Base-by-base conservation (phyloP, 2,329 filamentous ascomycete species). In the Hypoxylon sp. region DNA sequence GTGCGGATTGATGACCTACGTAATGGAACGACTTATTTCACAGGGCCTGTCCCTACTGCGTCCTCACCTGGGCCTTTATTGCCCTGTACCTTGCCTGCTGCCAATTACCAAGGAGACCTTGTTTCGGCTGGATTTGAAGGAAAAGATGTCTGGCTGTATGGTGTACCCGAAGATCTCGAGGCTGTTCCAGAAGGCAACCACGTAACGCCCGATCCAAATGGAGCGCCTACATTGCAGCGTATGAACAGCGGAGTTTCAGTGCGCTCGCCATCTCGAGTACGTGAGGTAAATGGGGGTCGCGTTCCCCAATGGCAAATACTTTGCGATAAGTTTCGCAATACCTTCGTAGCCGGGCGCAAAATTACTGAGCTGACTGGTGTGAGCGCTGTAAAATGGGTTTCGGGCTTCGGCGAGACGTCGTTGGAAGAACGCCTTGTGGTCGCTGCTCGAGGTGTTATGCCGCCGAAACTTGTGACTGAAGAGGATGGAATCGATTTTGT, bases 11-110 rank as follows among this genome's bases (percentile, higher is more conserved):
- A 93, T 74, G 91, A 94, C 72, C 81, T 92, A 14, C 86, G 90
- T 51, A 92, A 92, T 70, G 92, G 92, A 41, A 92, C 91, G 7
- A 92, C 91, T 0, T 94, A 94, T 76, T 94, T 95, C 74, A 90
- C 91, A 2, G 92, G 91, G 0, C 92, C 92, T 0, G 79, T 85
- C 10, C 87, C 89, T 3, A 82, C 81, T 32, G 75, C 82, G 5
- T 74, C 78, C 5, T 84, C 85, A 5, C 84, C 86, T 55, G 82
- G 85, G n/a, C 89, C 89, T 62, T 82, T 91, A 10, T 78, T 89
- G 2, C 93, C 93, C 1, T 89, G 85, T 62, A 92, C 91, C 7
- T 77, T 92, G 30, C 91, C 93, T 10, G 85, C 91, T 2, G 86
- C 90, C 1, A 91, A 88, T n/a, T 86, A 86, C 61, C 83, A 86